Percentiles rank a stretch among this genome's conserved stretches.
phyloP scores from a whole-genome alignment of 768 basidiomycete species.

The Rhizopogon sp. region DNA sequence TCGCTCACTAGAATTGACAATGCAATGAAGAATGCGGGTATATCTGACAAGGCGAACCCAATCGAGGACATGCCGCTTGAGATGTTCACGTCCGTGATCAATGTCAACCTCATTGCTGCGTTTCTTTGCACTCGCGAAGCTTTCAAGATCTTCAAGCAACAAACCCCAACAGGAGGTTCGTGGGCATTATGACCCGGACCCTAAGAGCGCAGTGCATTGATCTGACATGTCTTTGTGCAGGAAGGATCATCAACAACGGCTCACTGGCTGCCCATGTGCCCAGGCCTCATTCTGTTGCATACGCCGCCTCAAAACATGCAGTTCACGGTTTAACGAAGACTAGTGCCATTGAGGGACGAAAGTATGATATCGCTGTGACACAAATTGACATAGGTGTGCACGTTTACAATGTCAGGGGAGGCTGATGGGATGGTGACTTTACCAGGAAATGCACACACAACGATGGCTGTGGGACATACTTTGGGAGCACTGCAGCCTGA shows the following conservation, averaged over 20 bases:
- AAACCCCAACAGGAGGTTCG: constrained; percentile 67
- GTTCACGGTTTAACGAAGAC: constrained; percentile 72
- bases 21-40: constrained; percentile 66
- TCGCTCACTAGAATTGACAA: background rate
- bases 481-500: constrained; percentile 64
- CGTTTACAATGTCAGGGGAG: background rate
- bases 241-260: constrained; percentile 86
- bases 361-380: constrained; percentile 67
- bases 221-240: constrained; percentile 23
- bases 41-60: constrained; percentile 39
- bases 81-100: constrained; percentile 58
- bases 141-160: constrained; percentile 65
- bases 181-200: background rate
- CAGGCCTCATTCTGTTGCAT: constrained; percentile 57
- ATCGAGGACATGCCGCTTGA: constrained; percentile 60
- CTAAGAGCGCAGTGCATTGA: background rate
- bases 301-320: constrained; percentile 79
- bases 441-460: constrained; percentile 67
- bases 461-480: constrained; percentile 43
- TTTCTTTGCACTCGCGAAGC: constrained; percentile 80
- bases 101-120: constrained; percentile 66
- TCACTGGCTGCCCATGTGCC: constrained; percentile 71
- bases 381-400: constrained; percentile 75
- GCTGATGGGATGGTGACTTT: background rate
- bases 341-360: constrained; percentile 72